Evolutionary conservation across 2,329 filamentous ascomycete genomes (phyloP).

Genomic region (Decorospora gaudefroyi): DNA sequence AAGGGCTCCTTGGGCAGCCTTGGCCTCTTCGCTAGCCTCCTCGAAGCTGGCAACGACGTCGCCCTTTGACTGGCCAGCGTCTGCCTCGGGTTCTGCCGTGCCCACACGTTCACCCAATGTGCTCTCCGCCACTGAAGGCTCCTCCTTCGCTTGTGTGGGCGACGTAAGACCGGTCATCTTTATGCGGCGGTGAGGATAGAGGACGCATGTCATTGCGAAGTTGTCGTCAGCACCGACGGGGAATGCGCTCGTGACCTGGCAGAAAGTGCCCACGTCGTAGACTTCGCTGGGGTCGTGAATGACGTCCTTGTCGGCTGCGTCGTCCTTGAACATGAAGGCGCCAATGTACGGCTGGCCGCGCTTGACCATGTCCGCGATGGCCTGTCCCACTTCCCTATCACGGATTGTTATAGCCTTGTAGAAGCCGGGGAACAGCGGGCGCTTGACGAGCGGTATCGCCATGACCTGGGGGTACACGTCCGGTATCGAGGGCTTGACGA

Average conservation of each 20-base stretch:
- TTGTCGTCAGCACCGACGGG: conserved; percentile 80
- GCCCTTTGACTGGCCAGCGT: conserved; percentile 59
- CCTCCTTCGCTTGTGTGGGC: conserved; percentile 55
- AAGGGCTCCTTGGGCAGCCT: conserved; percentile 63
- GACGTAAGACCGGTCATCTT: conserved; percentile 83
- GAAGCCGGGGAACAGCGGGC: conserved; percentile 94
- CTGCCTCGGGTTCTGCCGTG: conserved; percentile 55
- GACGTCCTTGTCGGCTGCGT: conserved; percentile 88
- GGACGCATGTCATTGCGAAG: conserved; percentile 82
- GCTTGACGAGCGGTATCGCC: conserved; percentile 91
- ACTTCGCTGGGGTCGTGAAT: conserved; percentile 91
- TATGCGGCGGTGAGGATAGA: conserved; percentile 95
- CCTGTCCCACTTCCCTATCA: conserved; percentile 85
- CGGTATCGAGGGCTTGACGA: conserved; percentile 86
- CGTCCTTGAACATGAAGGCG: conserved; percentile 95
- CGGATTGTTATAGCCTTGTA: conserved; percentile 98
- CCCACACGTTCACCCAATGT: conserved; percentile 48
- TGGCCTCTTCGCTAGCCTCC: conserved; percentile 69
- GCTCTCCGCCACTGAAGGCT: conserved; percentile 41
- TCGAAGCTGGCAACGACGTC: conserved; percentile 98
- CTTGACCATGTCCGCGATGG: conserved; percentile 96
- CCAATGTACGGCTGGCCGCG: conserved; percentile 96
- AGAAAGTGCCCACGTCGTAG: conserved; percentile 94
- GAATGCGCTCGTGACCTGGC: conserved; percentile 95
- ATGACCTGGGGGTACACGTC: conserved; percentile 98